phyloP scores from a whole-genome alignment of 139 green algal genomes.

The Choricystis sp. region DNA sequence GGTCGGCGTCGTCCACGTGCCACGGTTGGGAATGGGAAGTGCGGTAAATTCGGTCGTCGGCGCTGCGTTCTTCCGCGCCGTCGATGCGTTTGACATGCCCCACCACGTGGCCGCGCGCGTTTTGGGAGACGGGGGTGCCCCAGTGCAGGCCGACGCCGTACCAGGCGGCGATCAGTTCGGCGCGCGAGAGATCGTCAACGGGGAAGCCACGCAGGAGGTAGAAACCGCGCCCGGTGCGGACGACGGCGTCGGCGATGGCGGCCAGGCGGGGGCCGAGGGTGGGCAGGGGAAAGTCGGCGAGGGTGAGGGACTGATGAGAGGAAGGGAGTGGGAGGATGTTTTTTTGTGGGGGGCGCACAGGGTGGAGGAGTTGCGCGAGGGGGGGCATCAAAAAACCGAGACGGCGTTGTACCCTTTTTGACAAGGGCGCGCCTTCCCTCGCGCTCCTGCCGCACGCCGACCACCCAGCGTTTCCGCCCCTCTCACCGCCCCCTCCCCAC shows the following conservation, averaged over 20 bases:
- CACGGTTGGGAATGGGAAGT: constrained; percentile 9
- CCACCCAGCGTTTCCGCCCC: too few species aligned
- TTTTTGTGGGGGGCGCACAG: background rate
- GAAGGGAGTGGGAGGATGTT: background rate
- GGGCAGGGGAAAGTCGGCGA: constrained; percentile 25
- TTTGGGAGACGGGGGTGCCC: constrained; percentile 28
- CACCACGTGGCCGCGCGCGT: constrained; percentile 44
- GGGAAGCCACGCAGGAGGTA: constrained; percentile 32
- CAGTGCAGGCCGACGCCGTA: constrained; percentile 31
- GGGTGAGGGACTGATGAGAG: constrained; percentile 5
- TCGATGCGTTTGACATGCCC: constrained; percentile 17
- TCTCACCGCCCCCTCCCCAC: too few species aligned
- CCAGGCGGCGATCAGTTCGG: constrained; percentile 25
- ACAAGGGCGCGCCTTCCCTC: too few species aligned
- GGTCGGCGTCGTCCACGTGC: constrained; percentile 3
- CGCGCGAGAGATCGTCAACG: constrained; percentile 22
- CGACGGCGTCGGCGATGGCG: constrained; percentile 16
- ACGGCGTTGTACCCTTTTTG: too few species aligned
- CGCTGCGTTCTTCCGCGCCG: constrained; percentile 23
- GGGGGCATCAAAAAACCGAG: too few species aligned
- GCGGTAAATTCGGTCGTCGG: constrained; percentile 33
- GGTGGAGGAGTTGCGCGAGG: too few species aligned
- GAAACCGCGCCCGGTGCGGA: constrained; percentile 35
- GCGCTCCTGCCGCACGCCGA: too few species aligned
- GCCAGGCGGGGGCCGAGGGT: constrained; percentile 24